Evolutionary conservation across 2,329 filamentous ascomycete species (phyloP), one percentile per base, ranked within the genome.

Genomic region (Xylariaceae sp.): DNA sequence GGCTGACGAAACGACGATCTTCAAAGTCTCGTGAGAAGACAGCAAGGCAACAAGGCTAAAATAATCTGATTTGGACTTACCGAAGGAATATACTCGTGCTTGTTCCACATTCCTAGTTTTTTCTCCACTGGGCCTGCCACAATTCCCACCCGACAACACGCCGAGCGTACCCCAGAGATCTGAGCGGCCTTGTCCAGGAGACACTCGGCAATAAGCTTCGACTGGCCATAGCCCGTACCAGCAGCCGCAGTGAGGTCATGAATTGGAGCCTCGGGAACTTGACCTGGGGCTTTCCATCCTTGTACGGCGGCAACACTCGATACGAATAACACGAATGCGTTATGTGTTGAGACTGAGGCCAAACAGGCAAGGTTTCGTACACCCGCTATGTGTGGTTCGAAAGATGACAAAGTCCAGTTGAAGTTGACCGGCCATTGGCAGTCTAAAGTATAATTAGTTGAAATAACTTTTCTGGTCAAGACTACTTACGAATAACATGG

Each of bases 351-450:
- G 7, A 48, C 48, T 6, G 47, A 12, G 14, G 49, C 48, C 18
- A 62, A 53, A 40, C 63, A 49, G 37, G 77, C 63, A 9, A 80
- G 64, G 42, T 74, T 74, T 2, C 71, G 67, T 58, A 79, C 67
- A 14, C 70, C 68, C 12, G 70, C 61, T 50, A 77, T 71, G 40
- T 75, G 70, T 1, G 67, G 54, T 42, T 71, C 67, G 50, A 76
- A 77, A 2, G 61, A 68, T 2, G 60, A 49, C 0, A 75, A 18
- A 0, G 68, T 59, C 18, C 72, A 66, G 50, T 68, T 75, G 32
- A 65, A 69, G 56, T 71, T 75, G 65, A 77, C 76, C 0, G 73
- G 73, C 75, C 74, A 77, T 1, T 74, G 74, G 52, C 74, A 75
- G 57, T 77, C 53, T 56, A 2, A 26, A 10, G 43, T 19, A 16